Evolutionary conservation across 2,329 filamentous ascomycete genomes (phyloP).

Genomic region (Plectosphaerella plurivora): DNA sequence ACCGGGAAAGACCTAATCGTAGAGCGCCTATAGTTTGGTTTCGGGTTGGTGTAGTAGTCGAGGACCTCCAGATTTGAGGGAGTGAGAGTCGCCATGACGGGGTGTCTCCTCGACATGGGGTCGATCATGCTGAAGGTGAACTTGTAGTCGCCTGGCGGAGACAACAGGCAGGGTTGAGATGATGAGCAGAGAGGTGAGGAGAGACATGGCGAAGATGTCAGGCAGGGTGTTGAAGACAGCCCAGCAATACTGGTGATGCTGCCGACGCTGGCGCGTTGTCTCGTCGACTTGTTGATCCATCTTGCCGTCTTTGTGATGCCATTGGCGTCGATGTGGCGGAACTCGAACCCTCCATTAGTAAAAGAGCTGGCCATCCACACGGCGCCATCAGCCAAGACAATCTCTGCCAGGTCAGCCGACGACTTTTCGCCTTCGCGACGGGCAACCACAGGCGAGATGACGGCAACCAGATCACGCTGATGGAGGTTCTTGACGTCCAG

Average conservation of each 20-base stretch:
- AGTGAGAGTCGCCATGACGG: slow-evolving; percentile 67
- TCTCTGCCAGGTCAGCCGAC: slow-evolving; percentile 53
- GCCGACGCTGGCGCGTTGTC: slow-evolving; percentile 12
- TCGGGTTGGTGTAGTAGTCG: slow-evolving; percentile 60
- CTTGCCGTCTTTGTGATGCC: slow-evolving; percentile 58
- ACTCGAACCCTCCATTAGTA: slow-evolving; percentile 55
- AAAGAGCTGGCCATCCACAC: slow-evolving; percentile 52
- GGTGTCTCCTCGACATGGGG: slow-evolving; percentile 63
- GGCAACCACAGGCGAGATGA: slow-evolving; percentile 55
- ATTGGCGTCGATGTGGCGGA: slow-evolving; percentile 53
- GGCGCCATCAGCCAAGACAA: slow-evolving; percentile 61
- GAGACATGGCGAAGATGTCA: no score
- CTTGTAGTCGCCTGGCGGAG: slow-evolving; percentile 39
- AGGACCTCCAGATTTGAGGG: slow-evolving; percentile 62
- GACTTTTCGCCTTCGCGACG: slow-evolving; percentile 37
- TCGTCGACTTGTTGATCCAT: slow-evolving; percentile 55
- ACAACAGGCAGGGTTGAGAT: not conserved
- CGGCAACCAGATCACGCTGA: slow-evolving; percentile 55
- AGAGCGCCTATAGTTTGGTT: slow-evolving; percentile 34
- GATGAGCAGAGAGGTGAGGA: no score
- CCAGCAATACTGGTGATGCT: slow-evolving; percentile 14
- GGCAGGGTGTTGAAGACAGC: no score
- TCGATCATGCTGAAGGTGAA: slow-evolving; percentile 78
- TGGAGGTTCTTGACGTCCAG: slow-evolving; percentile 46
- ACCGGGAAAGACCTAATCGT: not conserved